Conservation (phyloP, 805 yeast species). For the Cyberlindnera galapagoensis region DNA sequence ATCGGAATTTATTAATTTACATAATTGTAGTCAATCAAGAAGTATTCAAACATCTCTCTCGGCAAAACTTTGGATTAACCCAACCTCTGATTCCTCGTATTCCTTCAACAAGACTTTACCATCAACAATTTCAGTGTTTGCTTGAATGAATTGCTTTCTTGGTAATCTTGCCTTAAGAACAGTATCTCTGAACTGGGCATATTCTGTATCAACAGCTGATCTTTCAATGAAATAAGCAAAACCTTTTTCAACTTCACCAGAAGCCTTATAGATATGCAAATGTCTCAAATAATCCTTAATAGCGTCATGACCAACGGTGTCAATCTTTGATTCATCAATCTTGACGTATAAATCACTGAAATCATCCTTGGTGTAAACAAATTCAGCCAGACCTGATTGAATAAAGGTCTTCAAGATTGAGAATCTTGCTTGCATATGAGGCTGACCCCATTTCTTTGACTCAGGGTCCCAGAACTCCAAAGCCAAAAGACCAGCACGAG, state of each 20-base stretch:
- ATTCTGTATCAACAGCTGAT: slow-evolving; percentile 60
- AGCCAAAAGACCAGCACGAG: slow-evolving; percentile 79
- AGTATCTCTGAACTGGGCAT: slow-evolving; percentile 58
- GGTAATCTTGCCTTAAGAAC: slow-evolving; percentile 73
- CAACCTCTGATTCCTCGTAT: slow-evolving; percentile 65
- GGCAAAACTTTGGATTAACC: slow-evolving; percentile 72
- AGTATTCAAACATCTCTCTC: slow-evolving; percentile 47
- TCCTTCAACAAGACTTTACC: slow-evolving; percentile 51
- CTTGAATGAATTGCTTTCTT: slow-evolving; percentile 78
- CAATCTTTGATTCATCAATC: slow-evolving; percentile 57
- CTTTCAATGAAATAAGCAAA: slow-evolving; percentile 54
- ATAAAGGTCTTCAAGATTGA: slow-evolving; percentile 74
- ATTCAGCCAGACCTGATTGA: slow-evolving; percentile 52
- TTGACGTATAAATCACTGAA: slow-evolving; percentile 55
- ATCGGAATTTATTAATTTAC: background rate
- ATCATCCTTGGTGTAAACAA: slow-evolving; percentile 41
- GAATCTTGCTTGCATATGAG: slow-evolving; percentile 91
- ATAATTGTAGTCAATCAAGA: too few species aligned
- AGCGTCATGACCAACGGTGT: slow-evolving; percentile 64
- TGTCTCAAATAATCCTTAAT: slow-evolving; percentile 64
- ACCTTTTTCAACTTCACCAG: slow-evolving; percentile 67
- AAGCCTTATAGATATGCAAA: slow-evolving; percentile 72
- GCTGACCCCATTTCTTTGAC: slow-evolving; percentile 84
- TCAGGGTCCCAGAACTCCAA: slow-evolving; percentile 85
- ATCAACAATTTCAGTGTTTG: slow-evolving; percentile 51